Evolutionary conservation across 345 rosid genomes (phyloP).

Genomic region (Euclidium syriacum): DNA sequence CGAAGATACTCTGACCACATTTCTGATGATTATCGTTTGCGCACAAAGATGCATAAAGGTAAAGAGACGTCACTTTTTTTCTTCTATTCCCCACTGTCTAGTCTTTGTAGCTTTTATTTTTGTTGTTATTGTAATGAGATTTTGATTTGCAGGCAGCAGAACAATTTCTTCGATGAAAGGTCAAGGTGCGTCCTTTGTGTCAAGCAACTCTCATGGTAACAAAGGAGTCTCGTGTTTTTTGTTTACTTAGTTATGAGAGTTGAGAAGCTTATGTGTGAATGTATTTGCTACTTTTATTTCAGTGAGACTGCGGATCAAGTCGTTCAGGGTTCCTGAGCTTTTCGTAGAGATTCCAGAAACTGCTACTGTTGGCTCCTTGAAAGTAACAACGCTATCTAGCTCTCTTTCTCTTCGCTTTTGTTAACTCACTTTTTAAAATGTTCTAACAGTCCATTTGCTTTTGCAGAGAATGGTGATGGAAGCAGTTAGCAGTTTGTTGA

Average conservation of each 20-base stretch:
- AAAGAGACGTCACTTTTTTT: background rate
- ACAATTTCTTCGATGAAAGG: constrained; percentile 42
- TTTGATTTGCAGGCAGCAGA: constrained; percentile 40
- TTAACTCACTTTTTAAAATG: background rate
- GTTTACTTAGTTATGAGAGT: background rate
- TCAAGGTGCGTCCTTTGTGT: constrained; percentile 27
- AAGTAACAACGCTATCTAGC: constrained; percentile 36
- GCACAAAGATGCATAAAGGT: constrained; percentile 46
- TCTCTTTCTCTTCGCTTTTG: background rate
- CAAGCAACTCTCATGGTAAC: constrained; percentile 30
- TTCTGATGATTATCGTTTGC: constrained; percentile 43
- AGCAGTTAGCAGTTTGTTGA: constrained; percentile 71
- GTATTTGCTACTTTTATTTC: constrained; percentile 19
- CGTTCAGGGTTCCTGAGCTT: constrained; percentile 93
- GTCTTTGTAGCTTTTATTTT: constrained; percentile 2
- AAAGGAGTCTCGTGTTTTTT: background rate
- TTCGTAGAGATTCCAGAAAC: constrained; percentile 81
- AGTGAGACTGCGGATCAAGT: constrained; percentile 91
- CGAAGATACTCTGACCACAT: constrained; percentile 50
- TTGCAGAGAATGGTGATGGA: constrained; percentile 86
- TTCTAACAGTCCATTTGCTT: constrained; percentile 3
- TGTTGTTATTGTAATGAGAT: constrained; percentile 1
- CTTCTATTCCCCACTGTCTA: background rate
- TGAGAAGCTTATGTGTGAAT: background rate
- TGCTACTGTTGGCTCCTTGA: constrained; percentile 86